Evolutionary conservation across 164 flowering plant genomes (phyloP), one percentile per base, ranked within the genome.

Genomic region (Nymphaea colorata): DNA sequence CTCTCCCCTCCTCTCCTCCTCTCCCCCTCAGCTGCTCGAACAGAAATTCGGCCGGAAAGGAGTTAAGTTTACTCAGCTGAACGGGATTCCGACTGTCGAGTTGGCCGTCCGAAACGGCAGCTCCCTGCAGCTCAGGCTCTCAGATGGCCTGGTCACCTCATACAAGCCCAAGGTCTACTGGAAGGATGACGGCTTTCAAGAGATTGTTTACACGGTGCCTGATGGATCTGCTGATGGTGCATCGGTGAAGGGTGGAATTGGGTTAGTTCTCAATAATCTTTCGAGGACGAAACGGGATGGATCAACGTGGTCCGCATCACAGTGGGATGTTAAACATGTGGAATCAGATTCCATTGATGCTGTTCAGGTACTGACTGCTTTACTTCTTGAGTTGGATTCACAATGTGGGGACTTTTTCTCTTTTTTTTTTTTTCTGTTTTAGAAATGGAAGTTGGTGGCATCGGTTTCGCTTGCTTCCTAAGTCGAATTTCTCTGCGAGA

Each of bases 271-370:
- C 64, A 82, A 87, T 73, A 88, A 87, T 66, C 81, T 75, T 3
- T 66, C 83, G 7, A 81, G 79, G 2, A 61, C 75, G 2, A 68
- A 65, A 61, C 72, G 86, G 14, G 79, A 79, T 60, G 73, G 51
- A 0, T 75, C 78, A 0, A 66, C 79, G n/a, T 64, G 80, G 15
- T 64, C 79, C 10, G 44, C 74, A 11, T 74, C 82, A 12, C 79
- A 86, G 47, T 93, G 98, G 98, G 79, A 69, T 63, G 91, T 90
- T 0, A 84, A 80, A 67, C 87, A 87, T 77, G 85, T 79, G 12
- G 93, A 93, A 64, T 82, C 86, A 1, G 98, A 93, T 72, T 79
- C 98, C 78, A 84, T 89, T 69, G 98, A 93, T 77, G 96, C 98
- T 73, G 82, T 93, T 14, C 96, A 90, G 98, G 98, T 90, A 70